Percentiles rank a stretch among this genome's conserved stretches.
These are phyloP conservation scores for Coix lacrymajobi DNA, from an alignment of 176 grass and related monocot genomes.

Conservation along the genomic window DNA sequence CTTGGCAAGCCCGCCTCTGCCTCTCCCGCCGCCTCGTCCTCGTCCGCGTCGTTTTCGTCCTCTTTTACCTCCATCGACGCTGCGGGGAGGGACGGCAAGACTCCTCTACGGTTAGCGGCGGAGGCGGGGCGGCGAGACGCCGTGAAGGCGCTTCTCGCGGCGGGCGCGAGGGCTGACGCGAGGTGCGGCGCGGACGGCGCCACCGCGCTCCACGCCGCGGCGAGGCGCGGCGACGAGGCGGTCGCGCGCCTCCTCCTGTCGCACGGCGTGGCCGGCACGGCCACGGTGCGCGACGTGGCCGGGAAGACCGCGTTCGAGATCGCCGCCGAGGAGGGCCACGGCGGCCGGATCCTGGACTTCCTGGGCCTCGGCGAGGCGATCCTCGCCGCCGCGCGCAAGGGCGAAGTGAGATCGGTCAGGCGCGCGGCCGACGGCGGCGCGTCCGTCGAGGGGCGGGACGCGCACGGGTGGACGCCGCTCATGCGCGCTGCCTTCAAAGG, in stretches of 20 bases:
- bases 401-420: conserved; percentile 15
- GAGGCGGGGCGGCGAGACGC: conserved; percentile 45
- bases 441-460: conserved; percentile 40
- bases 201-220: conserved; percentile 54
- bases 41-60: conserved; percentile 9
- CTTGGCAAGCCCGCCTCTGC: conserved; percentile 32
- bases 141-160: conserved; percentile 32
- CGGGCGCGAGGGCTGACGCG: conserved; percentile 46
- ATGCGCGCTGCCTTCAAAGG: conserved; percentile 73
- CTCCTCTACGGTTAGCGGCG: conserved; percentile 40
- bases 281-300: conserved; percentile 39
- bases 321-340: conserved; percentile 46
- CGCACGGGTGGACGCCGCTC: conserved; percentile 65
- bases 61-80: conserved; percentile 37
- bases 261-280: conserved; percentile 32
- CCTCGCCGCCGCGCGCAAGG: conserved; percentile 37
- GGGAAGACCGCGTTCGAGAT: conserved; percentile 55
- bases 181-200: conserved; percentile 28
- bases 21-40: neutral
- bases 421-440: conserved; percentile 39
- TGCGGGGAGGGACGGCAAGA: conserved; percentile 52
- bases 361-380: conserved; percentile 53
- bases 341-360: conserved; percentile 32
- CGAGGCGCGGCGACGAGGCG: conserved; percentile 41
- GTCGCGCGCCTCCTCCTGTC: conserved; percentile 32